These are phyloP conservation scores for Calocera cornea DNA, from an alignment of 768 basidiomycete genomes.

Conservation along the genomic window DNA sequence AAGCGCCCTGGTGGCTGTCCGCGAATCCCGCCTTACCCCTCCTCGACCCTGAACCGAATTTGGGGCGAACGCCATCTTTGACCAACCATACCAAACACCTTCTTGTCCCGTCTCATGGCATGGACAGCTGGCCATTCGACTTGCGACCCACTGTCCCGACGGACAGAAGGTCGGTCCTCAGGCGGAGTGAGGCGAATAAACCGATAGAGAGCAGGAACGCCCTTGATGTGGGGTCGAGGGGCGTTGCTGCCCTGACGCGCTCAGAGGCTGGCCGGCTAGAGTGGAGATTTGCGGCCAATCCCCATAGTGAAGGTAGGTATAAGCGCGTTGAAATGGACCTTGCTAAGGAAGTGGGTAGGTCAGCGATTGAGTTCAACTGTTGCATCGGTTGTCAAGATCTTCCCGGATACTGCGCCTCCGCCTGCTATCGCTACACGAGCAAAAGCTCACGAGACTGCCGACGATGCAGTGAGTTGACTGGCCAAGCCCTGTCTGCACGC, in stretches of 20 bases:
- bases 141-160: background rate
- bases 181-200: background rate
- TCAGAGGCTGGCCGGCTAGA: background rate
- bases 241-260: background rate
- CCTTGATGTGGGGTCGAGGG: background rate
- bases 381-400: background rate
- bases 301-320: background rate
- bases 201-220: background rate
- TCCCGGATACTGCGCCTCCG: background rate
- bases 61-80: too few relatives aligned
- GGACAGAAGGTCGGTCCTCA: background rate
- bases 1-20: background rate
- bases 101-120: background rate
- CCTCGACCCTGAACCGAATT: background rate
- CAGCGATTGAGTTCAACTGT: background rate
- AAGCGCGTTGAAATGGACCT: background rate
- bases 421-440: background rate
- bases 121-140: slow-evolving; percentile 1
- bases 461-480: background rate
- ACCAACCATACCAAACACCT: background rate
- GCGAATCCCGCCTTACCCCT: background rate
- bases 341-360: background rate
- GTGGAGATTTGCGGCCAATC: background rate
- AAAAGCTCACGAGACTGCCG: background rate
- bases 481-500: background rate